Evolutionary conservation across 805 yeast genomes (phyloP), one percentile per base, ranked within the genome.

Genomic region (Saccharomycopsis amapae): DNA sequence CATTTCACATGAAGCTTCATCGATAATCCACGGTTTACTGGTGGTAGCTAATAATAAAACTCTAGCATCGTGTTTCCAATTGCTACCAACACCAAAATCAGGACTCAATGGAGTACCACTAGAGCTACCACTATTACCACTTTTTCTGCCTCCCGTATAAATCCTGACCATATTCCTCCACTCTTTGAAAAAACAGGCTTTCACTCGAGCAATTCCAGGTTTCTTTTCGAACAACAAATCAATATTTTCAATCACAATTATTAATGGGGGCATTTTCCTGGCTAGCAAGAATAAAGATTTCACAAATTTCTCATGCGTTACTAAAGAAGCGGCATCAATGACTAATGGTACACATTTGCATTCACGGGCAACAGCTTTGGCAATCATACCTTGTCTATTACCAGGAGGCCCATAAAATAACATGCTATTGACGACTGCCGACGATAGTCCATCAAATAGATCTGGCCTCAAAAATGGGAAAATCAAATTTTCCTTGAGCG

Each of bases 341-440:
- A 26, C 20, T 22, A 45, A 33, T 30, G 45, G 39, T 4, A 46
- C 10, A 18, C 45, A 31, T 38, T 45, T 81, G 5, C 96, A 83
- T 66, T 93, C 97, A 2, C 94, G 85, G 2, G 97, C 97, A 2
- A 93, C 97, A 0, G 97, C 96, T 53, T 96, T 72, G 0, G 97
- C 97, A 54, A 90, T 73, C 97, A 90, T 89, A 1, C 97, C 89
- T 59, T 93, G 90, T 46, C 97, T 97, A 0, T 97, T 90, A n/a
- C 98, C 98, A 0, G 97, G 97, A 2, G 98, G 97, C 0, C 98
- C 98, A 67, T 88, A 90, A n/a, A n/a, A n/a, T 35, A 90, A 65
- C 18, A 90, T 69, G 95, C 93, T 87, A n/a, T 97, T 97, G 48
- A 95, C 68, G 0, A 95, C 89, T 22, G 97, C 97, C 64, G 89